Evolutionary conservation across 768 basidiomycete genomes (phyloP), one percentile per base, ranked within the genome.

Genomic region (Leccinum truebloodii): DNA sequence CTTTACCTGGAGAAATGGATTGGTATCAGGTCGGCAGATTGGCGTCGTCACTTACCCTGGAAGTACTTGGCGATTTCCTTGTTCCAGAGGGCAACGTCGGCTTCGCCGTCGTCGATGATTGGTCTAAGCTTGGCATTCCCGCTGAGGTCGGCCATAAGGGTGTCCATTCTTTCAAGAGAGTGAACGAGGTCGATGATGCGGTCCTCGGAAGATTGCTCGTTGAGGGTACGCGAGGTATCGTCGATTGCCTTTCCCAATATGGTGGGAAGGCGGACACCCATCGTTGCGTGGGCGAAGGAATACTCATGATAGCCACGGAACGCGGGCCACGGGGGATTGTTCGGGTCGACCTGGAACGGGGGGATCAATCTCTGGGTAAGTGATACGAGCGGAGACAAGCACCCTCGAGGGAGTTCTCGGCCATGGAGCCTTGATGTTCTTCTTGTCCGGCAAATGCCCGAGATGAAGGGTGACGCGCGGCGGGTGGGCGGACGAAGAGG

Each of bases 241-340:
- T 95, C 94, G 68, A 97, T 95, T 13, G 92, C 95, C 77, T 97
- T 98, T 64, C 94, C 93, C 52, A 97, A 81, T 64, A 98, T 98
- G 44, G 95, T 96, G 2, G 95, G 95, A 26, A 97, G 85, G 52
- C 95, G 88, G n/a, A 90, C 87, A 62, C 93, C 92, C 95, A 97
- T 97, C 4, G 95, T 96, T 34, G 94, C 95, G 76, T 95, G 86
- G 41, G 88, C 89, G 69, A 92, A 92, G 0, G 88, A 92, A 71
- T 87, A 91, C 67, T 91, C 87, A 72, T 88, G 85, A 71, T 92
- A 90, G 4, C 89, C 89, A 48, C 90, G 86, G 74, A 84, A 92
- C 0, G 90, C 90, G 37, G 90, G 90, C 81, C 81, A 92, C 18
- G 90, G 90, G 10, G 90, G 90, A 77, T 92, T 90, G 72, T 92